Evolutionary conservation across 164 flowering plant species (phyloP).

Genomic region (Macadamia tetraphylla): DNA sequence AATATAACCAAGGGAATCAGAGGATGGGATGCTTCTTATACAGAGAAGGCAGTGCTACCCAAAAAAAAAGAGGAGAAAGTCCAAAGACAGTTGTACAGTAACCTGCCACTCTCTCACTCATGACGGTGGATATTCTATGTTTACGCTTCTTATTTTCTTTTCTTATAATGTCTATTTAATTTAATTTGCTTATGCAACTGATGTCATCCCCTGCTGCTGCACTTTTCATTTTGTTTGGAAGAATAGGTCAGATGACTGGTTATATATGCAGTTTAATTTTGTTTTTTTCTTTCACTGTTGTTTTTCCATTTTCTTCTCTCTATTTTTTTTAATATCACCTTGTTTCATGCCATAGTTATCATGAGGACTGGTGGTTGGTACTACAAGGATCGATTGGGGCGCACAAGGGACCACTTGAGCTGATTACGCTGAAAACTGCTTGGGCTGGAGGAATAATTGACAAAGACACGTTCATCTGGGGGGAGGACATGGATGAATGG

Average conservation of each 20-base stretch:
- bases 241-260: too few relatives aligned
- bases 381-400: slow-evolving; percentile 92
- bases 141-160: not conserved
- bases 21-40: too few relatives aligned
- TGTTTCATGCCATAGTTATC: slow-evolving; percentile 44
- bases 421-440: slow-evolving; percentile 80
- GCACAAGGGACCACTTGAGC: slow-evolving; percentile 85
- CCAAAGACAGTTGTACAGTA: too few relatives aligned
- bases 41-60: too few relatives aligned
- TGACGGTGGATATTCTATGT: not conserved
- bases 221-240: not conserved
- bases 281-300: not conserved
- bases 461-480: slow-evolving; percentile 89
- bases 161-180: not conserved
- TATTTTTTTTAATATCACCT: not conserved
- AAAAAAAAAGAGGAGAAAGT: too few relatives aligned
- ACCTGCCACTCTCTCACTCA: too few relatives aligned
- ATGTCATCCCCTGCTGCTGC: not conserved
- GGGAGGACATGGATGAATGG: slow-evolving; percentile 99
- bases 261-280: too few relatives aligned
- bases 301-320: not conserved
- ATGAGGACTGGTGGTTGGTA: slow-evolving; percentile 79
- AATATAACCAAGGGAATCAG: too few relatives aligned
- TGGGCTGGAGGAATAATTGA: slow-evolving; percentile 95
- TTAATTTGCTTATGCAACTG: not conserved